phyloP scores from a whole-genome alignment of 2,329 filamentous ascomycete genomes.

The Cladosporium sp. region DNA sequence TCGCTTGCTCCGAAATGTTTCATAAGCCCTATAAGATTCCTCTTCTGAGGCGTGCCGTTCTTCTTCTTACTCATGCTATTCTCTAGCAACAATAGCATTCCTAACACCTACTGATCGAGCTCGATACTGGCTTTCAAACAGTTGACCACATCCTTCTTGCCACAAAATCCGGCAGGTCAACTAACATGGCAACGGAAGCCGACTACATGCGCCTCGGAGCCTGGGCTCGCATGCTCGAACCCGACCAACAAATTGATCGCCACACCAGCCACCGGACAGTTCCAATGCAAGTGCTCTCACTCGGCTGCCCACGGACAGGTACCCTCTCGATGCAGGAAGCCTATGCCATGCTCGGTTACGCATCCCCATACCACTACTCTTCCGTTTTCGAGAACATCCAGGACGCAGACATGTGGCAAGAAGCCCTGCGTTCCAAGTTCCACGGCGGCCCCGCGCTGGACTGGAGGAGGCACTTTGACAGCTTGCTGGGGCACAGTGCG shows the following conservation, averaged over 20 bases:
- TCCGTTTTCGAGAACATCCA: constrained; percentile 23
- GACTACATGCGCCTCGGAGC: constrained; percentile 24
- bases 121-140: background rate
- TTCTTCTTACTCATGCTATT: background rate
- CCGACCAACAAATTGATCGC: constrained; percentile 22
- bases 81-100: background rate
- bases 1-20: background rate
- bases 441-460: background rate
- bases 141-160: background rate
- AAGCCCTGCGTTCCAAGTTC: constrained; percentile 21
- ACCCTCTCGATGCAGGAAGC: constrained; percentile 29
- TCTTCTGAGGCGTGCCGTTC: background rate
- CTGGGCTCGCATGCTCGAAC: constrained; percentile 23
- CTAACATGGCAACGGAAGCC: constrained; percentile 22
- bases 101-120: background rate
- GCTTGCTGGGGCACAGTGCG: background rate
- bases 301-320: constrained; percentile 30
- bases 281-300: constrained; percentile 27
- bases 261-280: constrained; percentile 18
- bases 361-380: constrained; percentile 26
- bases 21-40: background rate
- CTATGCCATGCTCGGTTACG: constrained; percentile 25
- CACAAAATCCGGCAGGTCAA: background rate
- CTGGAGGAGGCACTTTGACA: constrained; percentile 1
- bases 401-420: constrained; percentile 23